Evolutionary conservation across 2,329 filamentous ascomycete species (phyloP), one percentile per base, ranked within the genome.

Genomic region (Curvularia lunata): DNA sequence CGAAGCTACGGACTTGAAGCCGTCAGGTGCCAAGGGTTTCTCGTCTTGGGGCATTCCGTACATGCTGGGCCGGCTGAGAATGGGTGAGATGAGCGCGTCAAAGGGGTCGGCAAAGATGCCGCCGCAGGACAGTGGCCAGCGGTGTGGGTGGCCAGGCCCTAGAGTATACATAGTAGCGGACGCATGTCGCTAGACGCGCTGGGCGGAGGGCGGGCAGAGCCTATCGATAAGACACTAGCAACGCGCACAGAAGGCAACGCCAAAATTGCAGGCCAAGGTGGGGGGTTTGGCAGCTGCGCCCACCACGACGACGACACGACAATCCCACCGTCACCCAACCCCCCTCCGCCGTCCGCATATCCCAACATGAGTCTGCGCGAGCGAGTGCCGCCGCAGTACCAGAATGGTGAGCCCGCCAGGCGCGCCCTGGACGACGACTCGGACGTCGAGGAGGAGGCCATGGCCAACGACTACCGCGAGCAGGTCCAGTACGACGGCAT

Each of bases 401-500:
- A 79, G 64, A 77, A 81, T 62, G 75, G 75, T 67, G 74, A 76
- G 57, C 69, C 76, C 57, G 71, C 64, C 50, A 49, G 63, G 47
- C 74, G 74, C 58, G 64, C 67, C 37, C 72, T 80, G 64, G 87
- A 88, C 71, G 90, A 94, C 79, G 92, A 96, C 77, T 96, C 92
- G 75, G 95, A 98, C 78, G 90, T 91, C 66, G 93, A 97, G 82
- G 94, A 98, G 85, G 95, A 98, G 82, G 90, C 90, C 71, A 87
- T 99, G 68, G 95, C 92, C 72, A 92, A 92, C 80, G 92, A 98
- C 81, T 97, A 97, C 86, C 89, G 88, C 77, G 73, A 97, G 82
- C 94, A 97, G 80, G 91, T 97, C 70, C 92, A 95, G 78, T 97
- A 94, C 75, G 91, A 96, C 73, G 92, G 89, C 70, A 87, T 92